Conservation (phyloP, 2,329 filamentous ascomycete species). For the Cladosporium oxysporum region DNA sequence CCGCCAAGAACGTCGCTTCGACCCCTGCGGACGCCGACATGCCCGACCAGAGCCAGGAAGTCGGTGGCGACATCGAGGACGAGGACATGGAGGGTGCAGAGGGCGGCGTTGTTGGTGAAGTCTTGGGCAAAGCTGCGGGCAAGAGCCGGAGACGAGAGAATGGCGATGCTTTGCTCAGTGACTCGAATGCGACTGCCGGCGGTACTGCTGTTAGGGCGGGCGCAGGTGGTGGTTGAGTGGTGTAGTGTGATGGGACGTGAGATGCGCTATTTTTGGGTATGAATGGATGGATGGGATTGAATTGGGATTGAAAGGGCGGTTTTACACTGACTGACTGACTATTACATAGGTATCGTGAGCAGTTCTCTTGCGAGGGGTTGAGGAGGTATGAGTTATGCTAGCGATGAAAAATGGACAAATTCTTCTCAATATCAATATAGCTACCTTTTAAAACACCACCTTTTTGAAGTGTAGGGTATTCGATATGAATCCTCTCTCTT, state of each 20-base stretch:
- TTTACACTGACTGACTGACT: neutral
- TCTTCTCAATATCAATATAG: neutral
- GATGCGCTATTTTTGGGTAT: neutral
- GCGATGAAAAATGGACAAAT: constrained; percentile 1
- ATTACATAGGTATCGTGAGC: constrained; percentile 5
- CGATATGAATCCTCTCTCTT: neutral
- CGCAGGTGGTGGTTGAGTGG: constrained; percentile 21
- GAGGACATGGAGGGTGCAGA: constrained; percentile 33
- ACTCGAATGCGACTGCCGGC: constrained; percentile 22
- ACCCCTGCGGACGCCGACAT: constrained; percentile 31
- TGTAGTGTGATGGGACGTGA: neutral
- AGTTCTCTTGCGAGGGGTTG: constrained; percentile 2
- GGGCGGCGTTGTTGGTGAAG: constrained; percentile 1
- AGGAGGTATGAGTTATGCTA: constrained; percentile 18
- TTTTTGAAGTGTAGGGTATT: neutral
- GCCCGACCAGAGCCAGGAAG: constrained; percentile 33
- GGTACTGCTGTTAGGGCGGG: constrained; percentile 26
- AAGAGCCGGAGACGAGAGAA: constrained; percentile 18
- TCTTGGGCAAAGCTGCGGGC: neutral
- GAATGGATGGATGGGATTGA: constrained; percentile 1
- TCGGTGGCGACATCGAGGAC: constrained; percentile 33
- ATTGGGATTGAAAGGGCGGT: neutral
- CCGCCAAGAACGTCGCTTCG: constrained; percentile 18
- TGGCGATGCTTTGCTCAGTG: constrained; percentile 20
- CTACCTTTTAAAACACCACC: neutral